Percentiles rank a stretch among this genome's conserved stretches.
Evolutionary conservation across 768 basidiomycete species (phyloP).

Genomic region (Holtermanniella nyarrowii): DNA sequence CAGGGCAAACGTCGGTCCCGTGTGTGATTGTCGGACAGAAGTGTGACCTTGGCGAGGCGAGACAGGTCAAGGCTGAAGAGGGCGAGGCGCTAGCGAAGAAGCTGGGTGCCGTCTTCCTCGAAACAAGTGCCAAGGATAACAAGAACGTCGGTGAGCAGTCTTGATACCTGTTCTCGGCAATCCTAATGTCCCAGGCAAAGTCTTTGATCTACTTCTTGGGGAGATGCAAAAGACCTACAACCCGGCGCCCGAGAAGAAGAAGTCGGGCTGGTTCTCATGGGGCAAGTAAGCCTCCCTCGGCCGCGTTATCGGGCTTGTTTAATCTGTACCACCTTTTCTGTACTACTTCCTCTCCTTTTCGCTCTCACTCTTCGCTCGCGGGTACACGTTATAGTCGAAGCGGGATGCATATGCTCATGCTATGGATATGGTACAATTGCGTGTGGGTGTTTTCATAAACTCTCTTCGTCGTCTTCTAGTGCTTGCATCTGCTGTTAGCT

Average conservation of each 20-base stretch:
- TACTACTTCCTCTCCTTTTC: not conserved
- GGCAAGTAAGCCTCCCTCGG: conserved; percentile 10
- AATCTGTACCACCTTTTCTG: too few species aligned
- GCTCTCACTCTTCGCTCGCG: not conserved
- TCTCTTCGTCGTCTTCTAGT: conserved; percentile 19
- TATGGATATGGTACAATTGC: not conserved
- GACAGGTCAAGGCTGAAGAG: conserved; percentile 57
- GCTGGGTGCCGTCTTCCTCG: conserved; percentile 68
- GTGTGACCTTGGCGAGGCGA: conserved; percentile 59
- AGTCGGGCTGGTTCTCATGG: conserved; percentile 32
- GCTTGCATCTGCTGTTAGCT: conserved; percentile 27
- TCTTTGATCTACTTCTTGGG: conserved; percentile 35
- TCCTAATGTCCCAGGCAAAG: conserved; percentile 21
- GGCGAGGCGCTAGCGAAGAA: conserved; percentile 63
- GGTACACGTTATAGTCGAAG: not conserved
- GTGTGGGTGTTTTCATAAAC: not conserved
- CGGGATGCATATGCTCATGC: not conserved
- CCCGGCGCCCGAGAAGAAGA: conserved; percentile 40
- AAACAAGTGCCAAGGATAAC: conserved; percentile 79
- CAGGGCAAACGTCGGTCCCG: conserved; percentile 70
- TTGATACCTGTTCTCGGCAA: too few species aligned
- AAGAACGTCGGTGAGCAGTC: conserved; percentile 71
- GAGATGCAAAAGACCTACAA: conserved; percentile 41
- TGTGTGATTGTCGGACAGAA: conserved; percentile 94
- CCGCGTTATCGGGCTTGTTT: too few species aligned